phyloP scores from a whole-genome alignment of 2,329 filamentous ascomycete genomes.

The Fusarium sp. region DNA sequence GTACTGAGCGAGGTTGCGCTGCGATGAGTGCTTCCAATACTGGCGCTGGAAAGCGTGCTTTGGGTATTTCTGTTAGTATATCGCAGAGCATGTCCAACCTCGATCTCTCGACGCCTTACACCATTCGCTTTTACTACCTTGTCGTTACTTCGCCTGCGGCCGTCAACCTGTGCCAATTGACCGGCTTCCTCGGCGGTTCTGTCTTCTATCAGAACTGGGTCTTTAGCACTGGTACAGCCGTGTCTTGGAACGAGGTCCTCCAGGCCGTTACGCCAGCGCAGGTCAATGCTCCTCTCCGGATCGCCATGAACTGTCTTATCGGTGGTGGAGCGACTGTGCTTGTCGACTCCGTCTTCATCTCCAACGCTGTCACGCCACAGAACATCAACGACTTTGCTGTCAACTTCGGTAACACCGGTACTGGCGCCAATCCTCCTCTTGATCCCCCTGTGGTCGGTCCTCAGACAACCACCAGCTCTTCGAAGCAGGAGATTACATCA shows the following conservation, averaged over 20 bases:
- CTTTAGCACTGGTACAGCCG: not conserved
- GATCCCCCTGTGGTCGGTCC: not conserved
- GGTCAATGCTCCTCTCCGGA: not conserved
- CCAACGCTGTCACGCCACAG: not conserved
- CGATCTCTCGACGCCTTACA: not conserved
- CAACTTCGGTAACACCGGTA: not conserved
- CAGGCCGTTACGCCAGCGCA: not conserved
- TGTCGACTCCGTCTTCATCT: not conserved
- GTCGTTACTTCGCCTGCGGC: not conserved
- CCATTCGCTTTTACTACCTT: slow-evolving; percentile 9
- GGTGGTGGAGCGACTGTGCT: slow-evolving; percentile 8
- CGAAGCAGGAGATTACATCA: not conserved
- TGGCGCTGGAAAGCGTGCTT: not conserved
- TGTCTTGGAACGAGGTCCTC: not conserved
- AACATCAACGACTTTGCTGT: not conserved
- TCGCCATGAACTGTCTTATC: not conserved
- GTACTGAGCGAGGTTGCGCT: not conserved
- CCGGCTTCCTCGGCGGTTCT: not conserved
- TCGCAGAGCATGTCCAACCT: not conserved
- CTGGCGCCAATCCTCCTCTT: slow-evolving; percentile 4
- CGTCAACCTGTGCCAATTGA: not conserved
- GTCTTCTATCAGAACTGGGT: not conserved
- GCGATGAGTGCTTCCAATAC: slow-evolving; percentile 4
- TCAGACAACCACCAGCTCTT: not conserved
- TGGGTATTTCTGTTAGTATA: slow-evolving; percentile 1